Evolutionary conservation across 768 basidiomycete species (phyloP).

Genomic region (Rhodotorula kratochvilovae): DNA sequence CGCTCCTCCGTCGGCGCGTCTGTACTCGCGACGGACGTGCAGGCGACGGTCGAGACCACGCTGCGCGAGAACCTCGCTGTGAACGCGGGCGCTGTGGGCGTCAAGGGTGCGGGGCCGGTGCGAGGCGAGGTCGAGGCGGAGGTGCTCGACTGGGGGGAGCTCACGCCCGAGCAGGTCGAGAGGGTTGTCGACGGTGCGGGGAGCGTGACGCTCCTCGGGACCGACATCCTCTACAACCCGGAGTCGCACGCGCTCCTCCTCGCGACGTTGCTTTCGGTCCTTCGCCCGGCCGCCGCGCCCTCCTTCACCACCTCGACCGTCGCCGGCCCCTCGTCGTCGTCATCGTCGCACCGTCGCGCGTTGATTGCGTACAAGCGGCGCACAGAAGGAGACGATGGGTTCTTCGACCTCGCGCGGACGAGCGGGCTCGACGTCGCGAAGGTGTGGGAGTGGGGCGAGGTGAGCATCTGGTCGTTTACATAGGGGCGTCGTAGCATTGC

Average conservation of each 20-base stretch:
- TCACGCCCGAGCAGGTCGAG: background rate
- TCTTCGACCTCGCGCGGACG: constrained; percentile 26
- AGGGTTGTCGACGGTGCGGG: background rate
- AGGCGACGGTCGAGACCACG: constrained; percentile 37
- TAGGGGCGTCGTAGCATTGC: no score
- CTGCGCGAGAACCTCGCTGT: constrained; percentile 29
- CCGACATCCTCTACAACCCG: constrained; percentile 42
- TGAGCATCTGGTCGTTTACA: constrained; percentile 30
- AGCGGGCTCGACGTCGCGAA: constrained; percentile 17
- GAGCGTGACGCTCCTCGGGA: constrained; percentile 20
- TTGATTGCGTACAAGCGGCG: constrained; percentile 40
- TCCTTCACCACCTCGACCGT: background rate
- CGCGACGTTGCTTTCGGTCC: constrained; percentile 28
- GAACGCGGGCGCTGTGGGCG: constrained; percentile 3
- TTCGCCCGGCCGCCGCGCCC: background rate
- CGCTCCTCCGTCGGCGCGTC: background rate
- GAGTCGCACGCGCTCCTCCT: constrained; percentile 33
- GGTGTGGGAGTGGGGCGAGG: constrained; percentile 36
- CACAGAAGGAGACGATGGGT: constrained; percentile 38
- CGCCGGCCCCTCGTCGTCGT: no score
- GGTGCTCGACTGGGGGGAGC: constrained; percentile 34
- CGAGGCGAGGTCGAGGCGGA: background rate
- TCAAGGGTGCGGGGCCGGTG: background rate
- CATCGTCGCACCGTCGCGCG: background rate
- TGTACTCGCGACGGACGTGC: constrained; percentile 32